Base-by-base conservation (phyloP, 805 yeast genomes). In the Schwanniomyces yamadae region DNA sequence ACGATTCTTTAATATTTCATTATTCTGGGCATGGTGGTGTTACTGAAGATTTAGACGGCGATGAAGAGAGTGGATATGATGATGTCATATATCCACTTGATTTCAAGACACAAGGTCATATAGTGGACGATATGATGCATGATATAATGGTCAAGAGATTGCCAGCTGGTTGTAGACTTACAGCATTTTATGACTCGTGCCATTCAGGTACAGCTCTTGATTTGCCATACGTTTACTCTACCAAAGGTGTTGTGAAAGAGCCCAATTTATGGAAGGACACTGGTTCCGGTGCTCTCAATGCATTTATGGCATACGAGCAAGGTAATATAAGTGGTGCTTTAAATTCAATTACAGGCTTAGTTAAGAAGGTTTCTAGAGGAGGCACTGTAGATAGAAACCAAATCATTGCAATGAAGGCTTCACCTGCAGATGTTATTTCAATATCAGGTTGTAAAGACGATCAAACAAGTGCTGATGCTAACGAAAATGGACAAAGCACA, bases 151-250 rank as follows among this genome's bases (percentile, higher is more conserved):
- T 63, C 13, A 49, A 51, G 25, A 54, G 55, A 3, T 57, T 63
- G 32, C 66, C 67, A 4, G 52, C 56, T 3, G 69, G 69, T 4
- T 61, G 66, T 39, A 44, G 64, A 33, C 55, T 63, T 41, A 63
- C 69, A 3, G 69, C 68, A 3, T 55, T 63, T 37, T 63, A 43
- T 39, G 69, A 63, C 42, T 59, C 66, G 10, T 63, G 69, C 42
- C 69, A 63, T 42, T 63, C 69, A 10, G 69, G 69, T 18, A 61
- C 69, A 23, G 69, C 67, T 0, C 52, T 63, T 37, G 69, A 63
- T 45, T 50, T 63, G 37, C 69, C 69, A 6, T 63, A 56, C 41
- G 68, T 63, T 20, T 63, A 63, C 42, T 57, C 63, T 15, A 63
- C 69, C 19, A 63, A 63, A 45, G 69, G 69, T n/a, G 52, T 63